Conservation (phyloP, 164 flowering plant genomes). For the Akebia trifoliata region DNA sequence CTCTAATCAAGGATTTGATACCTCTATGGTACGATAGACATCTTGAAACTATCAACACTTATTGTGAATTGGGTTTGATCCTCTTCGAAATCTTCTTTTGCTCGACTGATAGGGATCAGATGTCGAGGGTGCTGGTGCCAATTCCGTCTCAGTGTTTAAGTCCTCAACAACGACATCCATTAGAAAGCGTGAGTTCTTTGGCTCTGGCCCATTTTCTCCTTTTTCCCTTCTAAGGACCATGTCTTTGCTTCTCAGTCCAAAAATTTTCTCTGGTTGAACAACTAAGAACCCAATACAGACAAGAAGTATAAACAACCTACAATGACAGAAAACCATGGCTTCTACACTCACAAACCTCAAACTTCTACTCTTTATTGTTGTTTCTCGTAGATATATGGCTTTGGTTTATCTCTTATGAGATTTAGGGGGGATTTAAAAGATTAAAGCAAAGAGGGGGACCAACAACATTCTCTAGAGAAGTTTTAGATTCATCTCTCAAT, state of each 20-base stretch:
- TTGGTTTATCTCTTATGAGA: conserved; percentile 31
- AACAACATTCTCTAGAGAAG: conserved; percentile 38
- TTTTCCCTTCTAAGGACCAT: conserved; percentile 40
- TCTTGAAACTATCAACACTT: conserved; percentile 34
- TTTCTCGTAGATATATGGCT: conserved; percentile 44
- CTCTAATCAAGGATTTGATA: conserved; percentile 8
- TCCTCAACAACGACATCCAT: conserved; percentile 20
- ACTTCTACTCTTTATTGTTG: conserved; percentile 24
- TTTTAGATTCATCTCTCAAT: conserved; percentile 58
- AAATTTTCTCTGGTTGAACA: conserved; percentile 37
- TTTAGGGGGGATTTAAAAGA: conserved; percentile 36
- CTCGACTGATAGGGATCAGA: conserved; percentile 52
- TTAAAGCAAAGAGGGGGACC: conserved; percentile 46
- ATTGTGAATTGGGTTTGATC: conserved; percentile 84
- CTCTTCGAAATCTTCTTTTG: conserved; percentile 59
- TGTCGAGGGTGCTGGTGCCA: conserved; percentile 44
- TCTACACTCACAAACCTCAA: conserved; percentile 8
- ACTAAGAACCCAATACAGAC: conserved; percentile 40
- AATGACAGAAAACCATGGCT: conserved; percentile 38
- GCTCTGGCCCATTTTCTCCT: conserved; percentile 8
- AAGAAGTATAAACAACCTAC: conserved; percentile 34
- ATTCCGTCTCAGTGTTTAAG: conserved; percentile 22
- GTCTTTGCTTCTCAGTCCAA: conserved; percentile 44
- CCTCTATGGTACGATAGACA: too few relatives aligned
- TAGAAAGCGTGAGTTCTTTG: conserved; percentile 19